Base-by-base conservation (phyloP, 2,329 filamentous ascomycete genomes). In the Didymellaceae sp. region DNA sequence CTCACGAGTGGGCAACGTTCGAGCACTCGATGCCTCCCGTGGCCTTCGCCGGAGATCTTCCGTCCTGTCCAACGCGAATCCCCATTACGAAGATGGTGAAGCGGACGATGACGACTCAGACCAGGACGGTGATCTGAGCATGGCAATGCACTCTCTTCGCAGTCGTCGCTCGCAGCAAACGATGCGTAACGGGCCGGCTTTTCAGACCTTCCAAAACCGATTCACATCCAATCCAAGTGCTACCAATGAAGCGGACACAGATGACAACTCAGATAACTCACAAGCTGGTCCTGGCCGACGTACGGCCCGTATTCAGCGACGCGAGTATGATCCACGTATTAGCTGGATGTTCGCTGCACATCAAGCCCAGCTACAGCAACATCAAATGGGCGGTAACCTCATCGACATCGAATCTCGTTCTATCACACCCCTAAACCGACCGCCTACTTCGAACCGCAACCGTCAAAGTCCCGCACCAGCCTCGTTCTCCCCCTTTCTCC, bases 21-120 rank as follows among this genome's bases (percentile, higher is more conserved):
- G 68, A 54, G 53, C 67, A 44, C 58, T 65, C 45, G 67, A 73
- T 51, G 63, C 68, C 43, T 69, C 69, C 16, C 71, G 72, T 58
- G 71, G 70, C 52, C 63, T 75, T 26, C 71, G 73, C 39, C 65
- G 69, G 57, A 63, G 72, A 63, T 63, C 70, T 30, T 74, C 73
- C 25, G 60, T 71, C 14, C 55, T 75, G 7, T 68, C 72, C 9
- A 58, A 62, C 22, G 63, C 71, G 17, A 64, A 65, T n/a, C 64
- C 60, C 20, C 62, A 68, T 39, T 74, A 75, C 54, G 74, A 75
- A 58, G 73, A 75, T 52, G 71, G 70, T 13, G 74, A 75, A 58
- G 74, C 73, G 22, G 73, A 75, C 44, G 73, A 75, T 48, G 73
- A 75, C 49, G 72, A 74, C 51, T 75, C 73, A 9, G 73, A 75